Conservation (phyloP, 352 stramenopile species). For the Phytophthora palmivora region DNA sequence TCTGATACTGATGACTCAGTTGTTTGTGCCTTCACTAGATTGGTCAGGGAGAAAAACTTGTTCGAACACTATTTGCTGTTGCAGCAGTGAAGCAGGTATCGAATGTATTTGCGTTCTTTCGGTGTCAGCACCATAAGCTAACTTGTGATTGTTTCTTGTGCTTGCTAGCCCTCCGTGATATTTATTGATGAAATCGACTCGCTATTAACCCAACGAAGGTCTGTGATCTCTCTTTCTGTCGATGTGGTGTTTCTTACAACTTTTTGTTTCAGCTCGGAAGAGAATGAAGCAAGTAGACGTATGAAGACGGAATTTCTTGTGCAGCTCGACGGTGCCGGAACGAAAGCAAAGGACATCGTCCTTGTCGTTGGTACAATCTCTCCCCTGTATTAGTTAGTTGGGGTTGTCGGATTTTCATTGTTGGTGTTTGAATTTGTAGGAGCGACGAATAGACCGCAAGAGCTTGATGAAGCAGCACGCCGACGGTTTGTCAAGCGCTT, state of each 20-base stretch:
- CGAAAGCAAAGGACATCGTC: conserved; percentile 92
- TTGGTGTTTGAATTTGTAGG: conserved; percentile 46
- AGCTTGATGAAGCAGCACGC: conserved; percentile 97
- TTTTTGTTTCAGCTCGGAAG: conserved; percentile 77
- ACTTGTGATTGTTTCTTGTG: not conserved
- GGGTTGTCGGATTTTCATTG: not conserved
- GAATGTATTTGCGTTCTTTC: not conserved
- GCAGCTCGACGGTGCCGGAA: conserved; percentile 96
- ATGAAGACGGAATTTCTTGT: conserved; percentile 99
- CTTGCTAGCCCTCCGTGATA: conserved; percentile 94
- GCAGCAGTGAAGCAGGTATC: conserved; percentile 90
- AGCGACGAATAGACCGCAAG: conserved; percentile 97
- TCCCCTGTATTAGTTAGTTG: too few relatives aligned
- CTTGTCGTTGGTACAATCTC: conserved; percentile 75
- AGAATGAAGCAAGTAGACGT: conserved; percentile 97
- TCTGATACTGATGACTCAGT: not conserved
- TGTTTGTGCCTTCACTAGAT: conserved; percentile 70
- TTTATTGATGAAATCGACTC: conserved; percentile 99
- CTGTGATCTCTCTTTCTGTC: not conserved
- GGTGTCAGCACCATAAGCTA: not conserved
- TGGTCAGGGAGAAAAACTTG: conserved; percentile 98
- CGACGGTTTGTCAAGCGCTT: conserved; percentile 97
- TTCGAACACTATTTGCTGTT: conserved; percentile 97
- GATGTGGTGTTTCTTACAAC: conserved; percentile 1
- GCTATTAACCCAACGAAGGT: conserved; percentile 96